Evolutionary conservation across 78 protist genomes (phyloP).

Genomic region (Salpingoeca rosetta): DNA sequence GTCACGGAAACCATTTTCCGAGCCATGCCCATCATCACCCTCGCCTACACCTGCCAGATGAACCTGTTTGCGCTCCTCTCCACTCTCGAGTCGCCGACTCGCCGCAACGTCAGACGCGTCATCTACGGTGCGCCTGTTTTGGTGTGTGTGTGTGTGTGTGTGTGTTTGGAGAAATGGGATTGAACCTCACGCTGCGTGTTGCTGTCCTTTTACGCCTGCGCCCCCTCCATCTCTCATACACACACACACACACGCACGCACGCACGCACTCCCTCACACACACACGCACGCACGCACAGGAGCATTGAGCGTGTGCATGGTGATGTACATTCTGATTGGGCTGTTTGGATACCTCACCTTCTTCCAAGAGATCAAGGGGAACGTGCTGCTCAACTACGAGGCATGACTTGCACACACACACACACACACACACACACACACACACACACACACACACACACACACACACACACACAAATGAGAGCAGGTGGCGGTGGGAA

Average conservation of each 20-base stretch:
- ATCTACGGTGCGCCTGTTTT: not conserved
- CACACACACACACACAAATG: no score
- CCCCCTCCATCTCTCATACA: no score
- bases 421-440: no score
- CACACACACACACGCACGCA: no score
- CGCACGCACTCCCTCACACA: no score
- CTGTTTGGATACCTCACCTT: slow-evolving; percentile 15
- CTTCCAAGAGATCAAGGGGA: not conserved
- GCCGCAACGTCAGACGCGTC: not conserved
- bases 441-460: no score
- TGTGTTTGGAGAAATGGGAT: no score
- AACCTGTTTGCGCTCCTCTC: not conserved
- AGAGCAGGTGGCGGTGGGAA: no score
- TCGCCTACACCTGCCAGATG: slow-evolving; percentile 10
- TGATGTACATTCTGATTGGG: not conserved
- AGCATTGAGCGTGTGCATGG: not conserved
- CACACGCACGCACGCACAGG: no score
- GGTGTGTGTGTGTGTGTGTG: no score
- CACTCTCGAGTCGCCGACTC: not conserved
- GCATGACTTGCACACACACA: not conserved
- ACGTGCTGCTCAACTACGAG: slow-evolving; percentile 18
- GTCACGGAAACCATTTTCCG: not conserved
- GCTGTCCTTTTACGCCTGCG: not conserved
- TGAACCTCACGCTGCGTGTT: not conserved
- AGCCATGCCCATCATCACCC: slow-evolving; percentile 1